Evolutionary conservation across 2,329 filamentous ascomycete species (phyloP).

Genomic region (Fusarium sacchari): DNA sequence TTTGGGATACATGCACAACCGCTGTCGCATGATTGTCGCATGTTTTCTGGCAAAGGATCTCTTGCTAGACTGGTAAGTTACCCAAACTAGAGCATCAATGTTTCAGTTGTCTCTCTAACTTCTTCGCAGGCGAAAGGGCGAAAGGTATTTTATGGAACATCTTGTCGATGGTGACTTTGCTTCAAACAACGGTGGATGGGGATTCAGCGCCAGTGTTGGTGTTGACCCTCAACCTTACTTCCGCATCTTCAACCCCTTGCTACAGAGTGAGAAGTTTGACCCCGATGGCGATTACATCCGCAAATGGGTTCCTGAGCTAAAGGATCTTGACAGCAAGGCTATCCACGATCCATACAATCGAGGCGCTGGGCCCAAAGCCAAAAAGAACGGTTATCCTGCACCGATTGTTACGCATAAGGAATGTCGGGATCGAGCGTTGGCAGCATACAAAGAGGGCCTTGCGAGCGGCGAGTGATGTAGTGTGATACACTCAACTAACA

Average conservation of each 20-base stretch:
- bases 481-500: background rate
- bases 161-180: constrained; percentile 84
- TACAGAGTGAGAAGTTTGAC: constrained; percentile 90
- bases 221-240: constrained; percentile 93
- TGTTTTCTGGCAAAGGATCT: constrained; percentile 85
- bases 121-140: constrained; percentile 70
- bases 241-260: constrained; percentile 85
- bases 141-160: constrained; percentile 84
- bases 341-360: constrained; percentile 84
- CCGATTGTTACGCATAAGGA: constrained; percentile 79
- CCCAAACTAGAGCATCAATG: background rate
- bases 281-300: constrained; percentile 81
- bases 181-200: constrained; percentile 76
- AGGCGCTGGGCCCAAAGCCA: constrained; percentile 67
- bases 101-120: background rate
- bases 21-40: constrained; percentile 84
- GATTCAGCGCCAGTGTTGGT: constrained; percentile 69
- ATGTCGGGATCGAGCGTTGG: constrained; percentile 73
- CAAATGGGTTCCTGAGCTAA: constrained; percentile 83
- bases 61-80: constrained; percentile 73
- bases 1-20: constrained; percentile 84
- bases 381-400: constrained; percentile 76
- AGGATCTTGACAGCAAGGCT: constrained; percentile 69
- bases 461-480: constrained; percentile 42
- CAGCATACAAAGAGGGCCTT: constrained; percentile 71